Conservation (phyloP, 169 alveolate genomes). For the Eimeria falciformis region DNA sequence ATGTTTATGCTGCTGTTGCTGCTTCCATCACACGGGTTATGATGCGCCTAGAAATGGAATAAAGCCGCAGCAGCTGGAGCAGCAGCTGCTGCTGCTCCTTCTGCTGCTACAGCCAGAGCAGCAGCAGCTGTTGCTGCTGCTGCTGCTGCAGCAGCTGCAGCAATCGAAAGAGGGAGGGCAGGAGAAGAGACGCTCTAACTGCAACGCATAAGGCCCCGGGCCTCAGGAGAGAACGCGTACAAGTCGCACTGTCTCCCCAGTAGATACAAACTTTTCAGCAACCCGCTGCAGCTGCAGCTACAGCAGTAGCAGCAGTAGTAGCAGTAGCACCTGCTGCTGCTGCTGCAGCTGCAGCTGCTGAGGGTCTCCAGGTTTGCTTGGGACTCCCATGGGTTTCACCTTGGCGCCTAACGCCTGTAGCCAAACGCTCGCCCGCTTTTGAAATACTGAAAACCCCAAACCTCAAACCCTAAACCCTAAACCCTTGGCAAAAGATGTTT, state of each 20-base stretch:
- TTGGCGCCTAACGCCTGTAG: no score
- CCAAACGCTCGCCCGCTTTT: no score
- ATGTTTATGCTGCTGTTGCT: background rate
- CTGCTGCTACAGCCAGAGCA: conserved; percentile 19
- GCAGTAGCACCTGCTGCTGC: conserved; percentile 32
- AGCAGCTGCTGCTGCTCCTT: background rate
- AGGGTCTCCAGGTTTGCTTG: no score
- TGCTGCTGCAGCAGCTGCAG: conserved; percentile 30
- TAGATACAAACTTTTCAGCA: background rate
- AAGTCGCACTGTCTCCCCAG: background rate
- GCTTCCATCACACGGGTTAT: background rate
- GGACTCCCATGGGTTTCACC: no score
- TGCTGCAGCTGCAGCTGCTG: background rate
- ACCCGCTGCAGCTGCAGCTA: background rate
- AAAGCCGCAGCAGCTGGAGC: background rate
- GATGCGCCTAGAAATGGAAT: background rate
- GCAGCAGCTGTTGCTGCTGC: conserved; percentile 44
- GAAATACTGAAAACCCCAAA: background rate
- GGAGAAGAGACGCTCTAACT: background rate
- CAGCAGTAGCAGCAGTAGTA: no score
- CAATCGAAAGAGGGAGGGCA: background rate
- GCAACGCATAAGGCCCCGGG: background rate
- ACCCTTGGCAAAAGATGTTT: background rate
- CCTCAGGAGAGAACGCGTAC: background rate
- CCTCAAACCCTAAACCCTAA: background rate